Percentiles rank a stretch among this genome's conserved stretches.
These are phyloP conservation scores for Lecanosticta acicola DNA, from an alignment of 2,329 filamentous ascomycete genomes.

Conservation along the genomic window DNA sequence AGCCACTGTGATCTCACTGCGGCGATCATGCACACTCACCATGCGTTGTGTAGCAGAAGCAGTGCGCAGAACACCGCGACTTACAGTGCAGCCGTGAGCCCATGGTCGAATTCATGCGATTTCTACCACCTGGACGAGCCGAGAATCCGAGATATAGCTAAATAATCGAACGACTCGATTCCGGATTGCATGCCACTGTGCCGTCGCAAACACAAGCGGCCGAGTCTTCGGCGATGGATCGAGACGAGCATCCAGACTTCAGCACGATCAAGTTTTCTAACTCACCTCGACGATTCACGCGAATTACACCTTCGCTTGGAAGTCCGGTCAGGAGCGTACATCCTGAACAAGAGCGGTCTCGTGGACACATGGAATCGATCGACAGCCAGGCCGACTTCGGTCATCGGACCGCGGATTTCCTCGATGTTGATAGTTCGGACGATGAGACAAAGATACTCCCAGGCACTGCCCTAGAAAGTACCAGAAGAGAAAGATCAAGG, in stretches of 20 bases:
- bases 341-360: slow-evolving; percentile 21
- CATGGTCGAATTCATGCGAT: background rate
- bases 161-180: background rate
- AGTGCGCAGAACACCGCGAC: background rate
- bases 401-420: slow-evolving; percentile 32
- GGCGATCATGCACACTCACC: background rate
- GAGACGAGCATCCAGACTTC: slow-evolving; percentile 7
- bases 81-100: background rate
- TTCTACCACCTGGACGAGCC: background rate
- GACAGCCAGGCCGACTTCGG: slow-evolving; percentile 28
- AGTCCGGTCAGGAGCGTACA: slow-evolving; percentile 35
- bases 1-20: slow-evolving; percentile 1
- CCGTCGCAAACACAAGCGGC: slow-evolving; percentile 2
- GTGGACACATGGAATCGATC: slow-evolving; percentile 25
- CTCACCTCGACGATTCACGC: slow-evolving; percentile 32
- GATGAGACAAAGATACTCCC: slow-evolving; percentile 15
- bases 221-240: slow-evolving; percentile 7
- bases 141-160: background rate
- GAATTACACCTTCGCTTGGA: slow-evolving; percentile 26
- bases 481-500: slow-evolving; percentile 10
- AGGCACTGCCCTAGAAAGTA: slow-evolving; percentile 10
- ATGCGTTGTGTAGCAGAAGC: background rate
- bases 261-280: slow-evolving; percentile 25
- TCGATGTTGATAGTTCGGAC: slow-evolving; percentile 31
- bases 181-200: slow-evolving; percentile 4